Percentiles rank a stretch among this genome's conserved stretches.
phyloP scores from a whole-genome alignment of 345 rosid species.

The Boechera retrofracta region DNA sequence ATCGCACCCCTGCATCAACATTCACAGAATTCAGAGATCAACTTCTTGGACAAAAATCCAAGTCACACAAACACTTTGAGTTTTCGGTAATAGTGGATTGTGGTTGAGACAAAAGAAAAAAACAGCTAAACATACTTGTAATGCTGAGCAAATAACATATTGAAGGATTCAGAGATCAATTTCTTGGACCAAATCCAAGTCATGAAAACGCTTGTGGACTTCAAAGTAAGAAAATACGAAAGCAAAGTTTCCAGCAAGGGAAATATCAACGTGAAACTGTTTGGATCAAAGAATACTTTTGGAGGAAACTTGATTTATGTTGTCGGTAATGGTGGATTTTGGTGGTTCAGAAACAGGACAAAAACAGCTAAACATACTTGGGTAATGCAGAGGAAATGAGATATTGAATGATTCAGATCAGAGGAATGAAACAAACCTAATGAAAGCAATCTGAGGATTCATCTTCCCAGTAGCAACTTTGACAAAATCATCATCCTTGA shows the following conservation, averaged over 20 bases:
- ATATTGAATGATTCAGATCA: conserved; percentile 1
- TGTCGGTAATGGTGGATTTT: neutral
- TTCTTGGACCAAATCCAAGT: neutral
- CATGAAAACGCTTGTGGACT: neutral
- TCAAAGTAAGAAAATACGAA: too few species aligned
- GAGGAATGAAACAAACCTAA: conserved; percentile 59
- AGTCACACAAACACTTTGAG: neutral
- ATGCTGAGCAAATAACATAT: neutral
- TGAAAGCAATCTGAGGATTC: conserved; percentile 96
- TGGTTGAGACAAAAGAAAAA: conserved; percentile 8
- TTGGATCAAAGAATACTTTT: neutral
- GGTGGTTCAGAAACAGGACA: conserved; percentile 13
- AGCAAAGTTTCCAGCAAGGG: neutral
- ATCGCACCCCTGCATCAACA: conserved; percentile 73
- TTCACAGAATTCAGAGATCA: neutral
- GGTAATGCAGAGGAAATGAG: neutral
- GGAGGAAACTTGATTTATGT: neutral
- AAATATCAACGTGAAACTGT: neutral
- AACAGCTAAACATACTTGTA: neutral
- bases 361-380: neutral
- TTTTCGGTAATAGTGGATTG: neutral
- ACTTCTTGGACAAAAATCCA: neutral
- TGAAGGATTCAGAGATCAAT: neutral
- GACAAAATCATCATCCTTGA: conserved; percentile 90
- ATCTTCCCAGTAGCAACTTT: conserved; percentile 91